Evolutionary conservation across 768 basidiomycete species (phyloP).

Genomic region (Rhodotorula diobovata): DNA sequence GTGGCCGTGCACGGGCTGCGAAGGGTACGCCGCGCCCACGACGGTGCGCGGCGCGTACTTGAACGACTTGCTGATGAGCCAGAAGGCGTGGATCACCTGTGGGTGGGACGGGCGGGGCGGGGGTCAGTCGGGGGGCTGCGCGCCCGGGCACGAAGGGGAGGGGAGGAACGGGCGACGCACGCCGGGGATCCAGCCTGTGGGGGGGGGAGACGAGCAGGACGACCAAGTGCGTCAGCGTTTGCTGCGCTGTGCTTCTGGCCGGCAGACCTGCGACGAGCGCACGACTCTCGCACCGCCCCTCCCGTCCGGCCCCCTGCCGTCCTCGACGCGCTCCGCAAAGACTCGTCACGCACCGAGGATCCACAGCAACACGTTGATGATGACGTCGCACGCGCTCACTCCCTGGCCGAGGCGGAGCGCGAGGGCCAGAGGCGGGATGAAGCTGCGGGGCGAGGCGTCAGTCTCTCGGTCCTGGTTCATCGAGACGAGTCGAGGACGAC

Average conservation of each 20-base stretch:
- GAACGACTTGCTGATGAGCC: conserved; percentile 3
- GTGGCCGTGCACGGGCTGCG: background rate
- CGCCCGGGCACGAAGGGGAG: too few relatives aligned
- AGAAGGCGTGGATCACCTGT: conserved; percentile 18
- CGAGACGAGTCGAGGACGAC: background rate
- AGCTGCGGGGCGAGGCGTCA: background rate
- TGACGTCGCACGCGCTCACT: background rate
- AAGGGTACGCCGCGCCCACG: background rate
- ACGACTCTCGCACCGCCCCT: too few relatives aligned
- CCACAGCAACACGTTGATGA: background rate
- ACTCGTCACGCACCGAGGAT: background rate
- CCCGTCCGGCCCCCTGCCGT: too few relatives aligned
- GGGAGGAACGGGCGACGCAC: background rate
- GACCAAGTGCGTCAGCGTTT: background rate
- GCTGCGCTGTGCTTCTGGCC: too few relatives aligned
- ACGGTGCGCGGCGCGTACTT: background rate
- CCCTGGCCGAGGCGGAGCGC: background rate
- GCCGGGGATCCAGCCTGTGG: background rate
- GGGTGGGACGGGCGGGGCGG: background rate
- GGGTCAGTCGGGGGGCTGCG: background rate
- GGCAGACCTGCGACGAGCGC: too few relatives aligned
- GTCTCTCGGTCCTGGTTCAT: background rate
- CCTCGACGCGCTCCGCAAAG: too few relatives aligned
- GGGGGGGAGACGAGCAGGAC: background rate
- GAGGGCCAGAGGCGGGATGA: background rate